Evolutionary conservation across 2,329 filamentous ascomycete genomes (phyloP), one percentile per base, ranked within the genome.

Genomic region (Diaporthe citrichinensis): DNA sequence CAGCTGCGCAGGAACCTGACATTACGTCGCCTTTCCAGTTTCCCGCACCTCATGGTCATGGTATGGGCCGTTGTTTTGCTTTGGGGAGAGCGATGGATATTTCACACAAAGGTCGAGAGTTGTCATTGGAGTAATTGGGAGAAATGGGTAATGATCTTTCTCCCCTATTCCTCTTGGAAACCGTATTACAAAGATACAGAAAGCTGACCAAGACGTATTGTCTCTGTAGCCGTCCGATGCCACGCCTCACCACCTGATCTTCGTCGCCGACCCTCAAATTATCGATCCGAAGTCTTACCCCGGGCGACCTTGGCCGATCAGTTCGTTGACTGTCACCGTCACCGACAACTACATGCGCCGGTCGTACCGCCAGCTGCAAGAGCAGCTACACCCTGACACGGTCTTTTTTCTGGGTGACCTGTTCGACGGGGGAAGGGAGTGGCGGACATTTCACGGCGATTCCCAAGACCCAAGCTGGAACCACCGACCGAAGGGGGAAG

Each of bases 221-320:
- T 68, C 4, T 17, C 9, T 73, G 51, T 81, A 98, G 97, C 95
- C 95, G 72, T 85, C 90, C 80, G 92, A 89, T 79, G 93, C 96
- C 69, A 91, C 90, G 46, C 97, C 97, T 39, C 96, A 98, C 83
- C 94, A 93, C 82, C 89, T 98, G 79, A 88, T 95, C 79, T 92
- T 98, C 82, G 89, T 98, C 78, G 95, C 96, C 76, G 96, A 98
- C 81, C 96, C 96, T 58, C 96, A 98, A 83, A 90, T 98, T 75
- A 95, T 97, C 81, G 96, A 98, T 84, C 94, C 95, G 73, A 95
- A 98, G 84, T 97, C 95, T n/a, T 98, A 98, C 81, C 95, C 95
- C 3, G 95, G 94, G 79, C 92, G 96, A 34, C 90, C 90, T 10
- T 91, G 90, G 88, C 88, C 89, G 36, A 81, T 92, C 25, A 89